These are phyloP conservation scores for Ogataea hybrid DNA, from an alignment of 1,139 yeast species.

Conservation along the genomic window DNA sequence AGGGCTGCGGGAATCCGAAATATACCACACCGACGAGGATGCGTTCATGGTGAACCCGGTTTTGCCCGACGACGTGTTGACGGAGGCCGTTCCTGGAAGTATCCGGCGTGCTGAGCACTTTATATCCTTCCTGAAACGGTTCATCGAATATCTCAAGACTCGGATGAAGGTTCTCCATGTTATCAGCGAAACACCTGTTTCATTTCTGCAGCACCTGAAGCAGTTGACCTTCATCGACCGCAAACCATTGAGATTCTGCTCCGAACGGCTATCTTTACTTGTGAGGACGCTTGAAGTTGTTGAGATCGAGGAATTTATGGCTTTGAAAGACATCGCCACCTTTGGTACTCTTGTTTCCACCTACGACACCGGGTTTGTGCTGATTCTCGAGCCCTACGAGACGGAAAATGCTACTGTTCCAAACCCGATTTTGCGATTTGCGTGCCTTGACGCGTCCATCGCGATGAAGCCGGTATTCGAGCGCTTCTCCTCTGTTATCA, in stretches of 20 bases:
- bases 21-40: constrained; percentile 67
- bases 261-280: constrained; percentile 83
- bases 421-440: constrained; percentile 90
- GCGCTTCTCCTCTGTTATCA: constrained; percentile 87
- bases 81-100: constrained; percentile 96
- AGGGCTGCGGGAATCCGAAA: constrained; percentile 79
- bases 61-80: constrained; percentile 76
- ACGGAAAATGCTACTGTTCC: constrained; percentile 98
- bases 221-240: constrained; percentile 90
- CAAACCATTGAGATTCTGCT: constrained; percentile 87
- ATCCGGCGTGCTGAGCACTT: constrained; percentile 96
- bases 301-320: constrained; percentile 89
- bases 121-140: constrained; percentile 84
- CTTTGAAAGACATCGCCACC: constrained; percentile 92
- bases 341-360: constrained; percentile 96
- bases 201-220: constrained; percentile 88
- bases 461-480: constrained; percentile 98
- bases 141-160: constrained; percentile 91
- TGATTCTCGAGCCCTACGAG: constrained; percentile 93
- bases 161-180: constrained; percentile 98
- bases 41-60: constrained; percentile 86
- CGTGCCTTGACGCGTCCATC: constrained; percentile 95
- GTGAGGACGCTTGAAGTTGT: constrained; percentile 86
- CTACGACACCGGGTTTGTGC: constrained; percentile 87
- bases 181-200: constrained; percentile 92